These are phyloP conservation scores for Candida hispaniensis DNA, from an alignment of 805 yeast genomes.

Conservation along the genomic window DNA sequence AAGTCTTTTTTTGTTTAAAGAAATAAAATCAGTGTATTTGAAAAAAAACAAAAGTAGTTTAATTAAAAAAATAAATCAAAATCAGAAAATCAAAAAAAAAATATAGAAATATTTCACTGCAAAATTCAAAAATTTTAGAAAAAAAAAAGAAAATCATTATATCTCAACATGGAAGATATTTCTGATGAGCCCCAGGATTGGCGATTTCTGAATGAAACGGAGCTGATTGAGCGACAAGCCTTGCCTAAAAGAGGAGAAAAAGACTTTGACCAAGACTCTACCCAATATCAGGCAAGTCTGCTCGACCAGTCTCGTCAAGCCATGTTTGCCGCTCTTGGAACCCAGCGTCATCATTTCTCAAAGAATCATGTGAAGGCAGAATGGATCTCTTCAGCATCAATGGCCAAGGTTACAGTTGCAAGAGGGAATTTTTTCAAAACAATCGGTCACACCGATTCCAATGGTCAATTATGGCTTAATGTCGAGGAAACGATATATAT, in stretches of 20 bases:
- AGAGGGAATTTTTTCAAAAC: constrained; percentile 65
- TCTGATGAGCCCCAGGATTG: constrained; percentile 35
- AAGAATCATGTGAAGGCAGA: constrained; percentile 46
- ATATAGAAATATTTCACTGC: not conserved
- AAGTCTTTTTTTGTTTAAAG: constrained; percentile 1
- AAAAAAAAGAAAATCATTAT: not conserved
- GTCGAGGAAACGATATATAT: constrained; percentile 67
- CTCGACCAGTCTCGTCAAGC: constrained; percentile 48
- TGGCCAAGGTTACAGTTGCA: constrained; percentile 38
- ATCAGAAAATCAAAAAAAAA: not conserved
- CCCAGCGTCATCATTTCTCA: constrained; percentile 27
- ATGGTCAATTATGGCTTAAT: constrained; percentile 41
- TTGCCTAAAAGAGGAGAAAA: constrained; percentile 73
- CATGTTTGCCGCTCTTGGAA: constrained; percentile 58
- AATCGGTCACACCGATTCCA: constrained; percentile 49
- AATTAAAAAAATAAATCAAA: not conserved
- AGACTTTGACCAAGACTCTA: constrained; percentile 77
- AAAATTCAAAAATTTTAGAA: not conserved
- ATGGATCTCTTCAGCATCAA: constrained; percentile 31
- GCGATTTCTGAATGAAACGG: constrained; percentile 29
- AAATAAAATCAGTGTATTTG: not conserved
- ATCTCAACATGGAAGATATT: constrained; percentile 16
- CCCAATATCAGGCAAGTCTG: constrained; percentile 38
- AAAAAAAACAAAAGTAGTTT: not conserved
- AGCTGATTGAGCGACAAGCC: constrained; percentile 13